These are phyloP conservation scores for Elsinoe necatrix DNA, from an alignment of 2,329 filamentous ascomycete species.

Conservation along the genomic window DNA sequence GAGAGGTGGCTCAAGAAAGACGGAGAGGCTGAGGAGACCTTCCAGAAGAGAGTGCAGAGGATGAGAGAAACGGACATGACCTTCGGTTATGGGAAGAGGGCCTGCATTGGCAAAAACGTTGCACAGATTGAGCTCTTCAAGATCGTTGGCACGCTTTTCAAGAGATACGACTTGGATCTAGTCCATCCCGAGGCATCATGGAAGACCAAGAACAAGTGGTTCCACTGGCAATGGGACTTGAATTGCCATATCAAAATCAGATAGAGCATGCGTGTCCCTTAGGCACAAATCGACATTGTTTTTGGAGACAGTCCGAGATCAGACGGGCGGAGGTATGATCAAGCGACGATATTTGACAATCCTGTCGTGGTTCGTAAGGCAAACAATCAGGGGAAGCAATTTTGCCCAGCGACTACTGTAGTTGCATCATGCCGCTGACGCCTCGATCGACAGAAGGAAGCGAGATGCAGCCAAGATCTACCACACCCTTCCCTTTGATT, in stretches of 20 bases:
- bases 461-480: background rate
- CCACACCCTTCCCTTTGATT: background rate
- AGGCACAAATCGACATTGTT: too few species aligned
- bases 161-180: slow-evolving; percentile 13
- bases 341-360: too few species aligned
- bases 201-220: slow-evolving; percentile 13
- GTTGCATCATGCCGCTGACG: background rate
- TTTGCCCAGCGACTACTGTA: background rate
- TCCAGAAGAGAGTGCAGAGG: background rate
- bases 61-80: slow-evolving; percentile 12
- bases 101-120: slow-evolving; percentile 17
- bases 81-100: slow-evolving; percentile 16
- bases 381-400: background rate
- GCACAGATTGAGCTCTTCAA: slow-evolving; percentile 17
- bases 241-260: background rate
- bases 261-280: background rate
- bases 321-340: too few species aligned
- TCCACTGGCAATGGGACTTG: slow-evolving; percentile 5
- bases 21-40: background rate
- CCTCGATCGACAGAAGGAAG: background rate
- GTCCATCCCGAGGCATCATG: slow-evolving; percentile 10
- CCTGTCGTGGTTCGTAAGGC: background rate
- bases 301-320: too few species aligned
- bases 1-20: slow-evolving; percentile 36
- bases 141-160: slow-evolving; percentile 15